Evolutionary conservation across 441 rosid species (phyloP), one percentile per base, ranked within the genome.

Genomic region (Adansonia grandidieri): DNA sequence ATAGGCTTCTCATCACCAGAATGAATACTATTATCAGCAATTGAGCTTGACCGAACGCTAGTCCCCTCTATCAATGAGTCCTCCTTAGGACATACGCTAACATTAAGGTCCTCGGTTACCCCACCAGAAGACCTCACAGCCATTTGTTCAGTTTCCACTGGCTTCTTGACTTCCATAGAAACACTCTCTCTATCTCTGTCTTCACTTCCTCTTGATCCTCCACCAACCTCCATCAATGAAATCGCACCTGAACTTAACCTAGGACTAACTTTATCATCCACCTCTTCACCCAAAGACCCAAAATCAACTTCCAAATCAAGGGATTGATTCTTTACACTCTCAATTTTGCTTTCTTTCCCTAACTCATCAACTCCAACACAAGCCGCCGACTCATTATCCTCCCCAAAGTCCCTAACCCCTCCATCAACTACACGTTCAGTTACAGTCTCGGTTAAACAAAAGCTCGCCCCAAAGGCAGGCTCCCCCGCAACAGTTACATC

Each of bases 381-480:
- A 32, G 40, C 40, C 5, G 61, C 37, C 11, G 24, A 42, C 45
- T 47, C 77, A 70, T 42, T 56, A 4, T 19, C 79, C 60, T 76
- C 77, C 45, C 58, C 60, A 75, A 60, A 54, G 17, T 77, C 81
- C 64, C 73, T 20, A 62, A 47, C 79, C 22, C 22, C 72, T 19
- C 9, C 15, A 71, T 76, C 86, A 32, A 22, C 80, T 15, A 51
- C 77, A 32, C 66, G 37, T 54, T 78, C 83, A 62, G 45, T 64
- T 86, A 85, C 82, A 87, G 86, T 82, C 87, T 83, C 77, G 13
- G 84, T 65, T 69, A 71, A 79, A 80, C 78, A 75, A 53, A 11
- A 76, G 40, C 40, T 32, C 9, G 63, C 76, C 3, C 53, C 60
- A 48, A 58, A 48, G 42, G 72, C 75, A n/a, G 71, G 3, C 10